phyloP scores from a whole-genome alignment of 768 basidiomycete genomes.

The Guyanaporus albipodus region DNA sequence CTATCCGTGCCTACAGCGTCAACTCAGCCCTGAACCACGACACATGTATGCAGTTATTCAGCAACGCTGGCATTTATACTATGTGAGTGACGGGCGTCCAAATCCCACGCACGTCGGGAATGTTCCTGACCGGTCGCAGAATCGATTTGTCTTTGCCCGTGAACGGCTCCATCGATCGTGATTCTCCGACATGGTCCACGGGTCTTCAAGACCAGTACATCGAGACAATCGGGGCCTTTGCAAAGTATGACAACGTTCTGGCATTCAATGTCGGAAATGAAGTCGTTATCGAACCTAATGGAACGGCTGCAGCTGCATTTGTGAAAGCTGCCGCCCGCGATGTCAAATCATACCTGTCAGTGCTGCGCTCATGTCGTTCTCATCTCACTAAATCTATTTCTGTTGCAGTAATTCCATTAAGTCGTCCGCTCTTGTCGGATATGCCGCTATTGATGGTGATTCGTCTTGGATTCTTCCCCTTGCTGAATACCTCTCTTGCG shows the following conservation, averaged over 20 bases:
- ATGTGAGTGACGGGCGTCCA: constrained; percentile 51
- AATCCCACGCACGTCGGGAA: constrained; percentile 1
- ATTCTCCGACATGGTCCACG: constrained; percentile 71
- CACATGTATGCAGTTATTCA: constrained; percentile 75
- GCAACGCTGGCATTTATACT: constrained; percentile 79
- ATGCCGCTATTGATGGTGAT: constrained; percentile 78
- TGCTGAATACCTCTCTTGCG: constrained; percentile 80
- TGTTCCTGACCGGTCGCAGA: constrained; percentile 38
- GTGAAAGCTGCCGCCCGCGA: constrained; percentile 93
- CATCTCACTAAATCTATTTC: background rate
- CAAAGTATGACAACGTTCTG: constrained; percentile 84
- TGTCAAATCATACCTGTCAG: constrained; percentile 77
- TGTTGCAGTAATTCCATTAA: constrained; percentile 53
- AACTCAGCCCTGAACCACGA: constrained; percentile 82
- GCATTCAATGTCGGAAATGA: constrained; percentile 93
- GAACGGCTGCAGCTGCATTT: constrained; percentile 66
- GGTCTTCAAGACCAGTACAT: constrained; percentile 78
- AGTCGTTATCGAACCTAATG: constrained; percentile 48
- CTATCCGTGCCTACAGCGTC: constrained; percentile 84
- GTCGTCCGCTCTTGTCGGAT: constrained; percentile 70
- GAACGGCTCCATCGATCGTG: constrained; percentile 81
- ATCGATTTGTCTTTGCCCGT: constrained; percentile 83
- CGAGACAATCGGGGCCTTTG: constrained; percentile 72
- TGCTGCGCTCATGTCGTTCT: constrained; percentile 5
- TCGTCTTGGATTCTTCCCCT: constrained; percentile 58